A percentile compares a stretch with the other conserved stretches of the same genome.
phyloP scores from a whole-genome alignment of 495 filamentous ascomycete species.

The Amorphotheca resinae region DNA sequence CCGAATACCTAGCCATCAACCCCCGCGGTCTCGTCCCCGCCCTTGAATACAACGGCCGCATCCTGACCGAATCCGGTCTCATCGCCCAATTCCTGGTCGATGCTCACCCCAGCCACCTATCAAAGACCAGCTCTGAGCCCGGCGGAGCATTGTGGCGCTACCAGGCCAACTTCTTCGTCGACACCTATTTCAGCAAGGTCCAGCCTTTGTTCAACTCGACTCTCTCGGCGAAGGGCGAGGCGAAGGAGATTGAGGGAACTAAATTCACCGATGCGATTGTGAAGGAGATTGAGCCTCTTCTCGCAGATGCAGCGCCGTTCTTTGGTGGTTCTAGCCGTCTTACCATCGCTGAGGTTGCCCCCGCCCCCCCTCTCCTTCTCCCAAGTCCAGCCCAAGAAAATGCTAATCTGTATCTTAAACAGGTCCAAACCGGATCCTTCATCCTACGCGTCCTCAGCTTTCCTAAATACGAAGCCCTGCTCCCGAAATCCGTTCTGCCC shows the following conservation, averaged over 20 bases:
- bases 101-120: constrained; percentile 33
- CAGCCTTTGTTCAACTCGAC: constrained; percentile 32
- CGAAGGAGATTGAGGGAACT: constrained; percentile 25
- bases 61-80: constrained; percentile 59
- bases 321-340: constrained; percentile 69
- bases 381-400: no score
- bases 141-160: constrained; percentile 45
- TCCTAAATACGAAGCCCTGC: constrained; percentile 32
- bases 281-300: constrained; percentile 65
- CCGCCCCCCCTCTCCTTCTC: no score
- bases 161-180: constrained; percentile 61
- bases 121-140: constrained; percentile 33
- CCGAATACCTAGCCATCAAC: constrained; percentile 80
- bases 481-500: constrained; percentile 36
- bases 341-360: constrained; percentile 76
- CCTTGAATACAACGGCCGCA: constrained; percentile 54
- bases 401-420: not conserved
- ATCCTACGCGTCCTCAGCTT: constrained; percentile 43
- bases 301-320: constrained; percentile 56
- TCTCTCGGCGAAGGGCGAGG: constrained; percentile 25
- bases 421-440: constrained; percentile 59
- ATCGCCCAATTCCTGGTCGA: constrained; percentile 64
- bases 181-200: constrained; percentile 58
- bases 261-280: constrained; percentile 39
- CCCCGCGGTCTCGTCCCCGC: constrained; percentile 72